Evolutionary conservation across 805 yeast genomes (phyloP).

Genomic region (Starmera amethionina): DNA sequence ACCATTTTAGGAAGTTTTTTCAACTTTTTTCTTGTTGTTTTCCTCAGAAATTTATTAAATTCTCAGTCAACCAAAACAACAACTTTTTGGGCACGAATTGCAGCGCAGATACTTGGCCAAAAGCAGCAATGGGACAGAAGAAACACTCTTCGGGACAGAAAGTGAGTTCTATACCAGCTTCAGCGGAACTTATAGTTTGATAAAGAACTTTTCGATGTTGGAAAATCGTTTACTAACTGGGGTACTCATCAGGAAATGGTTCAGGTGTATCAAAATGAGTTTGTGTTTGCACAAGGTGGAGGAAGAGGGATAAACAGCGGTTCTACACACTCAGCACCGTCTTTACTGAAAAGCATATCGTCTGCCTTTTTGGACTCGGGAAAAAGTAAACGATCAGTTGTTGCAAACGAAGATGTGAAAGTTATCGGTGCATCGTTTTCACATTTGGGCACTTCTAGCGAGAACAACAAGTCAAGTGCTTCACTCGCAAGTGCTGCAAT

Average conservation of each 20-base stretch:
- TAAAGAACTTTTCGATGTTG: background rate
- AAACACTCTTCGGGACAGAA: background rate
- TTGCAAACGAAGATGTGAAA: slow-evolving; percentile 24
- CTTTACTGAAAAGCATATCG: slow-evolving; percentile 14
- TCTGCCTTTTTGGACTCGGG: slow-evolving; percentile 17
- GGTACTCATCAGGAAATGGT: slow-evolving; percentile 26
- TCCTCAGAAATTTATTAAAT: too few species aligned
- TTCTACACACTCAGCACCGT: slow-evolving; percentile 32
- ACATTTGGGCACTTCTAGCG: slow-evolving; percentile 28
- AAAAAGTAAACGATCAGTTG: slow-evolving; percentile 15
- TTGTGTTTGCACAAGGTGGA: slow-evolving; percentile 58
- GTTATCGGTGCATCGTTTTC: slow-evolving; percentile 49
- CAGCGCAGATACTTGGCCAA: too few species aligned
- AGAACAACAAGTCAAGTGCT: too few species aligned
- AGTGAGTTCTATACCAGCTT: background rate
- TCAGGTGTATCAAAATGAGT: slow-evolving; percentile 37
- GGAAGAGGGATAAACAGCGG: slow-evolving; percentile 51
- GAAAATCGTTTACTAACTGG: background rate
- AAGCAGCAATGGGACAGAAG: background rate
- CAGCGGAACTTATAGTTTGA: too few species aligned
- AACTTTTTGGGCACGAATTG: too few species aligned
- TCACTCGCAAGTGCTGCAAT: slow-evolving; percentile 1
- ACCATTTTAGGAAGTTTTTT: too few species aligned
- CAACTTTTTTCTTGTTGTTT: too few species aligned
- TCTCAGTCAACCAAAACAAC: too few species aligned